These are phyloP conservation scores for Botrytis elliptica DNA, from an alignment of 2,329 filamentous ascomycete species.

Conservation along the genomic window DNA sequence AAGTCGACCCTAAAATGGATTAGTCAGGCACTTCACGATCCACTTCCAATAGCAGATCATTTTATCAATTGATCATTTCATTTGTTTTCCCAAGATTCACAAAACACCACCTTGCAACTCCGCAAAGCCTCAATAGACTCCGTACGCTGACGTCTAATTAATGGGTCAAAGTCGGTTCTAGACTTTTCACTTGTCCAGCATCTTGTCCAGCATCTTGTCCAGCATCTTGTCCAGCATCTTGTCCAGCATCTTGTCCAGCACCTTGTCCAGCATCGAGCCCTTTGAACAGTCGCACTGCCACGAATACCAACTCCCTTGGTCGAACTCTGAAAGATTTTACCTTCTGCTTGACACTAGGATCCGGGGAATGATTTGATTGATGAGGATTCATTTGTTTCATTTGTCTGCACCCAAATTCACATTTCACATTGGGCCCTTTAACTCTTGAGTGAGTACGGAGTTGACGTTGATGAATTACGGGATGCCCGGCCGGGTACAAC, in stretches of 20 bases:
- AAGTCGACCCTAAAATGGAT: neutral
- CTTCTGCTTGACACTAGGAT: neutral
- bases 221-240: neutral
- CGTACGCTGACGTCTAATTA: neutral
- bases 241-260: neutral
- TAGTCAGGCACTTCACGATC: neutral
- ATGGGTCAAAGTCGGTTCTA: neutral
- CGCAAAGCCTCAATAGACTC: neutral
- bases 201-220: neutral
- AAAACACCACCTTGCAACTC: neutral
- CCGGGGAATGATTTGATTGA: neutral
- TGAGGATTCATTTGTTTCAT: neutral
- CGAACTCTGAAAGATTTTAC: neutral
- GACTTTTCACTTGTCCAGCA: neutral
- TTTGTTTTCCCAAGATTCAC: neutral
- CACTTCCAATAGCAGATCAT: constrained; percentile 1
- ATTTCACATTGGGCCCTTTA: neutral
- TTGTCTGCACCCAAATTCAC: neutral
- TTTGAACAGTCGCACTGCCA: neutral
- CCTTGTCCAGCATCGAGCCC: neutral
- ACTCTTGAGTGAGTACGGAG: neutral
- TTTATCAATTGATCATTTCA: no score
- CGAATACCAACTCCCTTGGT: neutral
- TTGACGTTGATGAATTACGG: neutral
- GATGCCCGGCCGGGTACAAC: neutral